A percentile compares a stretch with the other conserved stretches of the same genome.
phyloP scores from a whole-genome alignment of 805 yeast species.

The Pichia paraexigua region DNA sequence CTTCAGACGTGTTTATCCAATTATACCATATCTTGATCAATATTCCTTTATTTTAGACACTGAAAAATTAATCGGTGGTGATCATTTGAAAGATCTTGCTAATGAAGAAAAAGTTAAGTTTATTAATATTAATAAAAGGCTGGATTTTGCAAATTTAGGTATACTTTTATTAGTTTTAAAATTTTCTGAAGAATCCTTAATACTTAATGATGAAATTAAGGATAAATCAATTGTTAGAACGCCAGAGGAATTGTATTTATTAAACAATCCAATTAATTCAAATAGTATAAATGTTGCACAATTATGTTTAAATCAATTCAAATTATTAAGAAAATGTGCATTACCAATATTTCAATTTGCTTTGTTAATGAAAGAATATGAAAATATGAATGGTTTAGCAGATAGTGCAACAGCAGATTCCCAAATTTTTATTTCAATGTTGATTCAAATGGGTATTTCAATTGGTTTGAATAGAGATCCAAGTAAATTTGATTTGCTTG shows the following conservation, averaged over 20 bases:
- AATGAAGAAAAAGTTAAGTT: conserved; percentile 27
- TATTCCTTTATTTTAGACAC: conserved; percentile 27
- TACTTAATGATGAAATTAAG: conserved; percentile 22
- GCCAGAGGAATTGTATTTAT: conserved; percentile 28
- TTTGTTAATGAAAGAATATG: conserved; percentile 43
- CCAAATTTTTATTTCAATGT: conserved; percentile 45
- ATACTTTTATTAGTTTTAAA: conserved; percentile 37
- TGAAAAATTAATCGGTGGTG: conserved; percentile 29
- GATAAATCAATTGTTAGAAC: conserved; percentile 23
- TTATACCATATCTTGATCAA: conserved; percentile 40
- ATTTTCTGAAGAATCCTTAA: conserved; percentile 35
- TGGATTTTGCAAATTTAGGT: conserved; percentile 44
- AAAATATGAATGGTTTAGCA: conserved; percentile 40
- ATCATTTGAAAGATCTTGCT: conserved; percentile 17
- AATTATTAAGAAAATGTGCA: conserved; percentile 39
- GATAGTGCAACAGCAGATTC: conserved; percentile 40
- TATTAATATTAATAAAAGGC: conserved; percentile 32
- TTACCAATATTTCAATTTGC: conserved; percentile 49
- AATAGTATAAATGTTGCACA: conserved; percentile 43
- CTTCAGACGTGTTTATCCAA: conserved; percentile 39
- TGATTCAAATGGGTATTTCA: conserved; percentile 59
- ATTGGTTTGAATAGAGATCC: conserved; percentile 69
- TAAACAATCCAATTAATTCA: conserved; percentile 38
- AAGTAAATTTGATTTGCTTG: conserved; percentile 31
- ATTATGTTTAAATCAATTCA: conserved; percentile 48